A percentile compares a stretch with the other conserved stretches of the same genome.
These are phyloP conservation scores for Leccinum subtestaceum DNA, from an alignment of 768 basidiomycete genomes.

Conservation along the genomic window DNA sequence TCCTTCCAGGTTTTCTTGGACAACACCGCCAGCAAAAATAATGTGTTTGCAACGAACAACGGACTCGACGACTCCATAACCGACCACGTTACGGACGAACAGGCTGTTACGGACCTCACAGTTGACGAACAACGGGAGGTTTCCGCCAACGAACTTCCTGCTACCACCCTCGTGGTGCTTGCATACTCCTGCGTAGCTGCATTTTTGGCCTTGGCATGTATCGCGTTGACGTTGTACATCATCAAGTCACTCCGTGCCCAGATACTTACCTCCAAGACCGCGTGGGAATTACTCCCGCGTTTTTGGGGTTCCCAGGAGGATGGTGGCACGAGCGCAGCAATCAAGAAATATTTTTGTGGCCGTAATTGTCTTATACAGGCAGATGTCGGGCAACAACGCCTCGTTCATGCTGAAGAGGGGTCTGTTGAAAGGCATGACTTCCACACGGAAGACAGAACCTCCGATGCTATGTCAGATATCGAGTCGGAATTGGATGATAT, in stretches of 20 bases:
- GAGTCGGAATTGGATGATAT: constrained; percentile 26
- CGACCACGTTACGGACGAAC: background rate
- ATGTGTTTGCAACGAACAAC: constrained; percentile 21
- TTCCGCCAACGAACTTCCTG: background rate
- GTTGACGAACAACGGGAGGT: background rate
- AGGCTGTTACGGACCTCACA: background rate
- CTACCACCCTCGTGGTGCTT: constrained; percentile 17
- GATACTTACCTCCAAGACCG: constrained; percentile 20
- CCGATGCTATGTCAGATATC: constrained; percentile 18
- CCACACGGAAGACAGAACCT: constrained; percentile 1
- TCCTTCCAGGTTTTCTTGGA: constrained; percentile 24
- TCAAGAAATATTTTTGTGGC: background rate
- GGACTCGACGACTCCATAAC: background rate
- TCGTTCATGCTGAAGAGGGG: constrained; percentile 5
- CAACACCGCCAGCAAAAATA: constrained; percentile 18
- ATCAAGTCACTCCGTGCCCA: constrained; percentile 17
- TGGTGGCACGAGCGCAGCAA: background rate
- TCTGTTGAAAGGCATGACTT: constrained; percentile 1
- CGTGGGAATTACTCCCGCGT: constrained; percentile 24
- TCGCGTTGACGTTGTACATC: constrained; percentile 21
- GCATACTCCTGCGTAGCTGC: constrained; percentile 27
- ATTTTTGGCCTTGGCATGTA: constrained; percentile 24
- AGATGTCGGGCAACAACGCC: background rate
- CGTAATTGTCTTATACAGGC: constrained; percentile 1
- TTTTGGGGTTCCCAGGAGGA: constrained; percentile 13